Percentiles rank a stretch among this genome's conserved stretches.
Evolutionary conservation across 495 filamentous ascomycete genomes (phyloP).

Genomic region (Penicillium silybi): DNA sequence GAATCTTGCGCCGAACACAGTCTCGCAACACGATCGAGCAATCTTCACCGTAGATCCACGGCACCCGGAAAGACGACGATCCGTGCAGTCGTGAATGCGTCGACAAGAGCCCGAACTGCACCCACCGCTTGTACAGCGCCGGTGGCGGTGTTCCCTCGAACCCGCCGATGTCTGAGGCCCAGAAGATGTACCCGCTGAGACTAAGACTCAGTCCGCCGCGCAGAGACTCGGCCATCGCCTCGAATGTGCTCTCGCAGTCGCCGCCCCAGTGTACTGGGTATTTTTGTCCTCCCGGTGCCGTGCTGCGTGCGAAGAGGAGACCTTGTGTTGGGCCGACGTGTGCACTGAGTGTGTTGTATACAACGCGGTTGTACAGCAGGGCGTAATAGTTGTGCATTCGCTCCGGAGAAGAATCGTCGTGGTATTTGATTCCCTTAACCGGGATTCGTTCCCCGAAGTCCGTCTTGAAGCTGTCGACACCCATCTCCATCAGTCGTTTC

Average conservation of each 20-base stretch:
- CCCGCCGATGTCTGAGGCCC: conserved; percentile 68
- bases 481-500: conserved; percentile 57
- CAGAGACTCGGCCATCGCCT: conserved; percentile 69
- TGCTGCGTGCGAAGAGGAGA: conserved; percentile 64
- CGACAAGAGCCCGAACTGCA: conserved; percentile 66
- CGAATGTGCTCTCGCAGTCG: conserved; percentile 68
- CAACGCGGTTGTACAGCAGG: conserved; percentile 64
- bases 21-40: conserved; percentile 54
- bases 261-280: conserved; percentile 66
- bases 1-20: conserved; percentile 58
- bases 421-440: conserved; percentile 55
- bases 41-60: conserved; percentile 66
- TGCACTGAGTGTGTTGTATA: conserved; percentile 59
- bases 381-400: conserved; percentile 77
- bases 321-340: conserved; percentile 56
- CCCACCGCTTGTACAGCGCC: conserved; percentile 73
- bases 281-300: conserved; percentile 62
- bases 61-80: conserved; percentile 62
- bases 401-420: conserved; percentile 51
- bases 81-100: conserved; percentile 67
- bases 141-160: conserved; percentile 66
- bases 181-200: conserved; percentile 64
- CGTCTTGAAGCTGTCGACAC: conserved; percentile 68
- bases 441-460: conserved; percentile 73
- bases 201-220: conserved; percentile 65